Conservation (phyloP, 225 moss, liverwort and hornwort species). For the Straminergon stramineum region DNA sequence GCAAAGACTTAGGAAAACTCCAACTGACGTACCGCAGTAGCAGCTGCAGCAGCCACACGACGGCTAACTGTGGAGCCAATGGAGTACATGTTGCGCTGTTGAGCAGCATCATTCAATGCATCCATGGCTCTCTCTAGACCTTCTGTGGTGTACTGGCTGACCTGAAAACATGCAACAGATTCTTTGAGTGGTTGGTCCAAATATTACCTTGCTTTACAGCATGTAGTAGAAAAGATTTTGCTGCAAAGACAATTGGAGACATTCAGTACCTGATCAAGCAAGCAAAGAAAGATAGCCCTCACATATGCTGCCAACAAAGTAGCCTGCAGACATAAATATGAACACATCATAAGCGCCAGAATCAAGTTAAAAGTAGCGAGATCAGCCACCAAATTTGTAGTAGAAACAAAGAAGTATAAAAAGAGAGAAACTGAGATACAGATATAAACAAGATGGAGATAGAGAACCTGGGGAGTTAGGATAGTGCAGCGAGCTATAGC, state of each 20-base stretch:
- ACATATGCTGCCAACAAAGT: conserved; percentile 83
- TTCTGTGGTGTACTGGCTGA: conserved; percentile 95
- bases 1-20: background rate
- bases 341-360: conserved; percentile 3
- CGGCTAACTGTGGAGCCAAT: conserved; percentile 85
- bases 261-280: conserved; percentile 81
- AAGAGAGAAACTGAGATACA: background rate
- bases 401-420: background rate
- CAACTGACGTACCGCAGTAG: conserved; percentile 63
- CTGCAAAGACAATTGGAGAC: background rate
- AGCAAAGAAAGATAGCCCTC: conserved; percentile 84
- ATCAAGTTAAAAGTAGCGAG: background rate
- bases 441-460: background rate
- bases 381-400: background rate
- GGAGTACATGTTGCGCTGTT: conserved; percentile 75
- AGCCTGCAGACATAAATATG: conserved; percentile 45
- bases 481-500: conserved; percentile 88
- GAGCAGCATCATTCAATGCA: conserved; percentile 84
- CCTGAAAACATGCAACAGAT: conserved; percentile 39
- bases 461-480: conserved; percentile 78
- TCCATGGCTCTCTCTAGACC: conserved; percentile 81
- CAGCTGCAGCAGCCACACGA: conserved; percentile 93
- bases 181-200: background rate
- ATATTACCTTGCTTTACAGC: background rate
- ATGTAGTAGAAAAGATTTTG: background rate